phyloP scores from a whole-genome alignment of 768 basidiomycete species.

The Wakefieldia striispora region DNA sequence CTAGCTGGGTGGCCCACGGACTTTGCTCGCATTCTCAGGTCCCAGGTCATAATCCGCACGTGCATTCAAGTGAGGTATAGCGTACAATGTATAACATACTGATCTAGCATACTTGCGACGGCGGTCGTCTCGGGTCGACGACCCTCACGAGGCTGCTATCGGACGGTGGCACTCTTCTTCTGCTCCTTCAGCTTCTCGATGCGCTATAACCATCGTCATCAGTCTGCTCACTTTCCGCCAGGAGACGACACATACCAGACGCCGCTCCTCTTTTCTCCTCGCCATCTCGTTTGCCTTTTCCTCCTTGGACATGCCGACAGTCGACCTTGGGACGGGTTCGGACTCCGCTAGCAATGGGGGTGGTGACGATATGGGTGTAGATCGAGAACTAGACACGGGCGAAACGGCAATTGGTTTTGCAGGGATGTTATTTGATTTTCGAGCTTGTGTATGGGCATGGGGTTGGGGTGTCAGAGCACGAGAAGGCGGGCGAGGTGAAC shows the following conservation, averaged over 20 bases:
- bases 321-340: conserved; percentile 24
- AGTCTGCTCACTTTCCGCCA: neutral
- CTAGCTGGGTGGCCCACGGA: no score
- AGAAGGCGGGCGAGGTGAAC: conserved; percentile 15
- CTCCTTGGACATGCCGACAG: conserved; percentile 71
- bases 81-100: neutral
- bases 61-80: no score
- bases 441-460: conserved; percentile 3
- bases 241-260: conserved; percentile 54
- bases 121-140: neutral
- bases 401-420: conserved; percentile 6
- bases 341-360: conserved; percentile 9
- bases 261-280: conserved; percentile 86
- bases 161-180: conserved; percentile 50
- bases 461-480: conserved; percentile 24
- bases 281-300: conserved; percentile 95
- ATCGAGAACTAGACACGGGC: conserved; percentile 16
- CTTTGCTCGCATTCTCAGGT: no score
- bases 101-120: neutral
- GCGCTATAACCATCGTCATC: conserved; percentile 41
- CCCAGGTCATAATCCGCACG: no score
- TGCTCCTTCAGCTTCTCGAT: conserved; percentile 81
- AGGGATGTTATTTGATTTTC: neutral
- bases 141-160: neutral
- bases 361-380: conserved; percentile 29